phyloP scores from a whole-genome alignment of 441 rosid species.

The Syzygium syzygioides region DNA sequence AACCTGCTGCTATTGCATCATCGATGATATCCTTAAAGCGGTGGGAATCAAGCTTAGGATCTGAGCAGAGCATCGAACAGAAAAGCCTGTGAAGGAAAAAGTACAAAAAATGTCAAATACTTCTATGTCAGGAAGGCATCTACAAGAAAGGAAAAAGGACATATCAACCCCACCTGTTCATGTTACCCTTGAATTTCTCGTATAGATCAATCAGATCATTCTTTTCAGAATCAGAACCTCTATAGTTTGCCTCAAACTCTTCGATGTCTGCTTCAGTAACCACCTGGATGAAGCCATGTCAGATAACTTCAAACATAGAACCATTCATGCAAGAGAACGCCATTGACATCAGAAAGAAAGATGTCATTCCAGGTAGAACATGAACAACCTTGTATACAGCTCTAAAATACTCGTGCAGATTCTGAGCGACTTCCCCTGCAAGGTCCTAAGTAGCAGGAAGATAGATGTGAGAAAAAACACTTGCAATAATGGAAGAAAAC shows the following conservation, averaged over 20 bases:
- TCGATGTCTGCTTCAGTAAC: conserved; percentile 79
- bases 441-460: conserved; percentile 51
- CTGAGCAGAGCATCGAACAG: conserved; percentile 90
- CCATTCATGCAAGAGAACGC: neutral
- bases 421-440: conserved; percentile 66
- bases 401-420: conserved; percentile 64
- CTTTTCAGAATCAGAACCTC: conserved; percentile 93
- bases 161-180: conserved; percentile 46
- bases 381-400: conserved; percentile 60
- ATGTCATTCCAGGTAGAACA: neutral
- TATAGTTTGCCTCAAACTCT: conserved; percentile 82
- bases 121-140: neutral
- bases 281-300: conserved; percentile 27
- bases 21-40: conserved; percentile 75
- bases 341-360: neutral
- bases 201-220: conserved; percentile 73
- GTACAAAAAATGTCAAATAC: neutral
- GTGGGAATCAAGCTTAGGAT: conserved; percentile 88
- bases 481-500: neutral
- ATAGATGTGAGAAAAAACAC: neutral
- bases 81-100: conserved; percentile 47
- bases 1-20: conserved; percentile 69
- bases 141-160: neutral
- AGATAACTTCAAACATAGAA: neutral
- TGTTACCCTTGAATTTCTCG: conserved; percentile 57